Evolutionary conservation across 2,329 filamentous ascomycete genomes (phyloP), one percentile per base, ranked within the genome.

Genomic region (Lachnellula cervina): DNA sequence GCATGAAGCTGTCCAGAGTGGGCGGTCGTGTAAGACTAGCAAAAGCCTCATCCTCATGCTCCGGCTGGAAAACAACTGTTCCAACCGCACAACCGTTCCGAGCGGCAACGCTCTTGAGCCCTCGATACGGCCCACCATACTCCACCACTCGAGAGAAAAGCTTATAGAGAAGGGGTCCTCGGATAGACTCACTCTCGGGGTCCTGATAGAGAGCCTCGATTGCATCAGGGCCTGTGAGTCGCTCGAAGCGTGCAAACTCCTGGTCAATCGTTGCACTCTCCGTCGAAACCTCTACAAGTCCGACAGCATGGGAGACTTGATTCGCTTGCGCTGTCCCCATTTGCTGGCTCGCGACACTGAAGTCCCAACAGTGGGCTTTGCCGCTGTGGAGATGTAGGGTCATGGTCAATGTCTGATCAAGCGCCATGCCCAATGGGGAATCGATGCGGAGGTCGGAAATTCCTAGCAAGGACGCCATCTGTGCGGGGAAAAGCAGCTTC

Each of bases 1-100:
- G 71, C 13, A 69, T 60, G 57, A 73, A 72, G 42, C 61, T 67
- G 51, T 73, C 70, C 7, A 66, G 44, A 7, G 63, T 47, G 14
- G 49, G 16, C 11, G 45, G 38, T 19, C 38, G 16, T 40, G 38
- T 40, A 17, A 44, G 42, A 23, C n/a, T 44, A 17, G 42, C 42
- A 44, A 23, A 3, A 17, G 13, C 5, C 42, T 13, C 42, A 23
- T 44, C 19, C 42, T 40, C 38, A 17, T 23, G 19, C 19, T 44
- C 19, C 14, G 42, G 13, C 21, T 19, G 42, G 42, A 23, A 44
- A 44, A 44, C 42, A 23, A 44, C 42, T 23, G 19, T 44, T 17
- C 42, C 42, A 44, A 11, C 42, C n/a, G 19, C 42, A 19, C 19
- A 17, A 17, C 21, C 11, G 42, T 44, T 23, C 42, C n/a, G 19